Base-by-base conservation (phyloP, 306 rosid genomes). In the Lotus japonicus region DNA sequence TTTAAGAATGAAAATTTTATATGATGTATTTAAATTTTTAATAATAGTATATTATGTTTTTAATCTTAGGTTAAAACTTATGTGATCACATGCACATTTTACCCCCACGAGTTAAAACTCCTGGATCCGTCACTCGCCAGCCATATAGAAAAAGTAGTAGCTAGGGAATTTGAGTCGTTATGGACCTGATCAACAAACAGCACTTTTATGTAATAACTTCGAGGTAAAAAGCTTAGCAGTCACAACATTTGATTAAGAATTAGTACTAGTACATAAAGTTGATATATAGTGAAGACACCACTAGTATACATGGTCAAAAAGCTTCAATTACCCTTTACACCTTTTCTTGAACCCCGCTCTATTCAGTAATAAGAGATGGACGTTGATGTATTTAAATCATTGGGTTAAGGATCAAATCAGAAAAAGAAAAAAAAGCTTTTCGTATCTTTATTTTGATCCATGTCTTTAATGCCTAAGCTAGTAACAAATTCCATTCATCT, bases 281-380 rank as follows among this genome's bases (percentile, higher is more conserved):
- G 63, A 9, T n/a, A n/a, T n/a, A n/a, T 57, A 66, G 67, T 76
- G 61, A 59, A 70, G 71, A 70, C 55, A 62, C 75, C 77, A 84
- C 83, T 7, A 38, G 11, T 85, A 77, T 82, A 31, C 74, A 75
- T 76, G 75, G 91, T 87, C 85, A 85, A 90, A 87, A 83, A 71
- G 80, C 60, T 80, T 72, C 68, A 70, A 31, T 21, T 62, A 42
- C 35, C 41, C 69, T 77, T 81, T 87, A 83, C 79, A 66, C 81
- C 63, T 76, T 76, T 69, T 81, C 52, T 77, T 58, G 23, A 54
- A 81, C 76, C 58, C 67, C 36, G 8, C 80, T 83, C 73, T 80
- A 58, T 54, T 56, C 76, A 17, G 58, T 64, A 28, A 70, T 48
- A 52, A 21, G 26, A 53, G 60, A 71, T 75, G 44, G 28, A 4